These are phyloP conservation scores for Lachnellula hyalina DNA, from an alignment of 2,329 filamentous ascomycete species.

Conservation along the genomic window DNA sequence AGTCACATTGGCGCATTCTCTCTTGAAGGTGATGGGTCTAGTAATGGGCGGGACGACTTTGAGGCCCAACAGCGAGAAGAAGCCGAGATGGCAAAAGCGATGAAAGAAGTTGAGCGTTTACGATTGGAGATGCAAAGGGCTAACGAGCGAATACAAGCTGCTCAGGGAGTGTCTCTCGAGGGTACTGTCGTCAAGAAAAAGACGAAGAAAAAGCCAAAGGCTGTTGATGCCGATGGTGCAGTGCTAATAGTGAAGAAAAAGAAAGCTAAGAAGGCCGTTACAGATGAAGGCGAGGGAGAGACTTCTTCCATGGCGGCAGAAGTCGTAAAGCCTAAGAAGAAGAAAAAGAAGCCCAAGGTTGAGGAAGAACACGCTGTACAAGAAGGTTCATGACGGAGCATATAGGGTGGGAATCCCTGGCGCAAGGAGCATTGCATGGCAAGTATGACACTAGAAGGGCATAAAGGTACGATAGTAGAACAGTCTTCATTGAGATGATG, in stretches of 20 bases:
- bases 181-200: constrained; percentile 59
- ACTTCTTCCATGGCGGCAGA: constrained; percentile 11
- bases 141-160: constrained; percentile 68
- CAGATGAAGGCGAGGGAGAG: constrained; percentile 21
- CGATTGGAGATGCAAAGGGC: constrained; percentile 84
- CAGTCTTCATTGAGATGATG: not conserved
- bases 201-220: constrained; percentile 51
- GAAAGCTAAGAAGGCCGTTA: constrained; percentile 36
- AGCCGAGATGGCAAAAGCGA: constrained; percentile 79
- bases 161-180: constrained; percentile 57
- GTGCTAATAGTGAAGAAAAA: constrained; percentile 40
- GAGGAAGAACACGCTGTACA: constrained; percentile 11
- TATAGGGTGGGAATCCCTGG: constrained; percentile 1
- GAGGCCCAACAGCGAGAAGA: constrained; percentile 72
- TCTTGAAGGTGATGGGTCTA: constrained; percentile 49
- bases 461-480: no score
- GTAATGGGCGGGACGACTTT: constrained; percentile 42
- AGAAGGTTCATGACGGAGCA: not conserved
- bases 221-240: constrained; percentile 16
- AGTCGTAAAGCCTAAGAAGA: constrained; percentile 35
- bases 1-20: constrained; percentile 71
- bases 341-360: constrained; percentile 35
- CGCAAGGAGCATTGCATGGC: constrained; percentile 4
- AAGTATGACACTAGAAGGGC: not conserved
- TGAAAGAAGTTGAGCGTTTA: constrained; percentile 82